Percentiles rank a stretch among this genome's conserved stretches.
phyloP scores from a whole-genome alignment of 179 eudicot species.

The Beta lomatogona region DNA sequence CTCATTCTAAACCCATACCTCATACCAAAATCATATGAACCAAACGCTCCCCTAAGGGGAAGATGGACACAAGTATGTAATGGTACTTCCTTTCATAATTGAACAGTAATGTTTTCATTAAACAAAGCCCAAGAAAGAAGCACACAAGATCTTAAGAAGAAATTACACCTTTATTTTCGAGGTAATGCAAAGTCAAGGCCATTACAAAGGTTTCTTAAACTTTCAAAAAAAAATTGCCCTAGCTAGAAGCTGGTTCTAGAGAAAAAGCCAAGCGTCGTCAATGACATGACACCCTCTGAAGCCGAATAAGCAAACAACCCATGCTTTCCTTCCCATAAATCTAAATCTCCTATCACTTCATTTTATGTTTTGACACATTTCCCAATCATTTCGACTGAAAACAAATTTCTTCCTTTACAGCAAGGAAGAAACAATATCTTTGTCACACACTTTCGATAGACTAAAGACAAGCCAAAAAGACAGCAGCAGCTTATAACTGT shows the following conservation, averaged over 20 bases:
- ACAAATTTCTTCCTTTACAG: not conserved
- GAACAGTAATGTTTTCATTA: not conserved
- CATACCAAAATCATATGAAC: too few species aligned
- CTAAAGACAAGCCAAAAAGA: not conserved
- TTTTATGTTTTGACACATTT: too few species aligned
- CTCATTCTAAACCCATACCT: too few species aligned
- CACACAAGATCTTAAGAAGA: not conserved
- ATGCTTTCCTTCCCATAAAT: not conserved
- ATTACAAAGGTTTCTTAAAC: too few species aligned
- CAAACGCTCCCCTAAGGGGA: not conserved
- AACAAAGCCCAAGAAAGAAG: not conserved
- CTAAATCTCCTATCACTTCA: not conserved
- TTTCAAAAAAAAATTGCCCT: not conserved
- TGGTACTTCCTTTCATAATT: not conserved
- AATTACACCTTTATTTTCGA: not conserved
- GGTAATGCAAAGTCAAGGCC: not conserved
- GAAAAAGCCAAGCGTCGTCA: not conserved
- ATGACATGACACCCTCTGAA: not conserved
- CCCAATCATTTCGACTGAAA: too few species aligned
- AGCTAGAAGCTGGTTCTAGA: not conserved
- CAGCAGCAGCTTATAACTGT: not conserved
- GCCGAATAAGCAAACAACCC: not conserved
- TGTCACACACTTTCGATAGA: not conserved
- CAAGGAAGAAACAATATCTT: not conserved
- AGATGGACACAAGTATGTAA: not conserved